Evolutionary conservation across 495 filamentous ascomycete species (phyloP), one percentile per base, ranked within the genome.

Genomic region (Xylaria longipes): DNA sequence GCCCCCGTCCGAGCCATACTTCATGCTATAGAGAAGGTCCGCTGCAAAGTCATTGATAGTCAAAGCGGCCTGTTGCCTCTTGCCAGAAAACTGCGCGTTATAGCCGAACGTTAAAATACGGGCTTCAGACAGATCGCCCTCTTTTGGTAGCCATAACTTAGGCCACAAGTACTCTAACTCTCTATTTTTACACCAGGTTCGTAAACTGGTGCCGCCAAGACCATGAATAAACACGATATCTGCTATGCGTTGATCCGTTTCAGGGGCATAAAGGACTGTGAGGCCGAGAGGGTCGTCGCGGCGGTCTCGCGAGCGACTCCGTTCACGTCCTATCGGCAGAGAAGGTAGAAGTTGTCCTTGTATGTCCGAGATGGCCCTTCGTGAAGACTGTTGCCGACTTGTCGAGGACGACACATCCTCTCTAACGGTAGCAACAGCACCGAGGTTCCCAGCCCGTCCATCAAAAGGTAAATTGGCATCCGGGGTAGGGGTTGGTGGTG

Each of bases 201-300:
- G 29, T 22, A 60, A 31, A 60, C 56, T 60, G 8, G 56, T 60
- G 15, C 56, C 56, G 29, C 56, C 56, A 20, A 60, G 56, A 29
- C 70, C 31, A 25, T 65, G 62, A 22, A 65, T 37, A 52, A 45
- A 65, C 25, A 65, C 15, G 15, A 65, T 65, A 20, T 65, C 62
- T 45, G 48, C 31, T 8, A 52, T 27, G 25, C 62, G 39, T 29
- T 46, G 35, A 17, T 29, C 39, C 8, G 14, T 22, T 45, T 65
- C 62, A 1, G 37, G 33, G 25, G 29, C 1, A 35, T 60, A 37
- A 11, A 37, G 56, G 15, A 37, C 33, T 20, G 56, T 60, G 17
- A 60, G 56, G 33, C 56, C 56, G 2, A 60, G 33, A 37, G 56
- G 56, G 22, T 60, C 56, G 8, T 60, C 56, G 3, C 56, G 56